Evolutionary conservation across 2,329 filamentous ascomycete species (phyloP).

Genomic region (Diplodia corticola): DNA sequence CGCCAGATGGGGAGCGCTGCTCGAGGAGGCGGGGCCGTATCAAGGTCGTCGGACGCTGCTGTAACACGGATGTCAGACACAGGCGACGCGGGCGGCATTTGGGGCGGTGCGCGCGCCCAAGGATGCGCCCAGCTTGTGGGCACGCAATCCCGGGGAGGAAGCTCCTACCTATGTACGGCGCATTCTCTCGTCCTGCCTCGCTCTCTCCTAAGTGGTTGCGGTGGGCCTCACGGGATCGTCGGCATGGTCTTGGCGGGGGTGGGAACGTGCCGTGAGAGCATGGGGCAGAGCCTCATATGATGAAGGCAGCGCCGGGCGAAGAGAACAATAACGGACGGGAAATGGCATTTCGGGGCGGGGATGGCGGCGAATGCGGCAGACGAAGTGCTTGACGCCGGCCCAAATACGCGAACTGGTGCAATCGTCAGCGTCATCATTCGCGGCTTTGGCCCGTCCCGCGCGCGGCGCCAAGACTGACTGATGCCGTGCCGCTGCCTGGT

Average conservation of each 20-base stretch:
- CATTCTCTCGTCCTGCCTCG: background rate
- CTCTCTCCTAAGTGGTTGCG: background rate
- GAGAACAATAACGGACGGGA: background rate
- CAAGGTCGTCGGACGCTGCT: background rate
- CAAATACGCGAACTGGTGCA: background rate
- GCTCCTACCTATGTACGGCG: background rate
- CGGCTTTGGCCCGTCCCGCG: background rate
- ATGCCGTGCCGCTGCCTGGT: background rate
- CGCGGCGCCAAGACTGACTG: slow-evolving; percentile 12
- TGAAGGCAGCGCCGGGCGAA: background rate
- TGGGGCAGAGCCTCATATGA: background rate
- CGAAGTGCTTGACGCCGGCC: background rate
- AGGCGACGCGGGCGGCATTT: background rate
- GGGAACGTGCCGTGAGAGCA: background rate
- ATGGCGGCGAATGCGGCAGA: background rate
- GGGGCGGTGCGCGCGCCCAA: slow-evolving; percentile 8
- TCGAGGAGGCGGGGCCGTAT: background rate
- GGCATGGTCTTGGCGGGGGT: slow-evolving; percentile 5
- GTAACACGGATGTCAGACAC: background rate
- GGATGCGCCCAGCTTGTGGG: background rate
- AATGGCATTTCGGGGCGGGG: background rate
- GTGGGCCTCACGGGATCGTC: background rate
- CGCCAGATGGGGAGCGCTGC: background rate
- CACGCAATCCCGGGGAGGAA: background rate
- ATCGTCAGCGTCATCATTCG: slow-evolving; percentile 8